phyloP scores from a whole-genome alignment of 306 rosid genomes.

The Ceratonia siliqua region DNA sequence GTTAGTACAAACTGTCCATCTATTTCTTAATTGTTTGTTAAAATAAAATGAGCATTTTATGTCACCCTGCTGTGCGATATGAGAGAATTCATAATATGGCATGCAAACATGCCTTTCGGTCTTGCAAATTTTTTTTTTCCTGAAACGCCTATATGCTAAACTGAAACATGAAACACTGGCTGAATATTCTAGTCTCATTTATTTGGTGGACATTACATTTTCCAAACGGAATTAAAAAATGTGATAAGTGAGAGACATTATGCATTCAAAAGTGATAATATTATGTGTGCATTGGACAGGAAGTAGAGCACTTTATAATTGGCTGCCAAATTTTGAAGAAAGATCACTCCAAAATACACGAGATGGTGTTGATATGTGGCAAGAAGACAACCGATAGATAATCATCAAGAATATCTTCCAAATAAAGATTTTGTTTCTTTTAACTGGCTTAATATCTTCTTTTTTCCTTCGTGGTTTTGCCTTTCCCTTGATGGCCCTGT shows the following conservation, averaged over 20 bases:
- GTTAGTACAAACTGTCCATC: conserved; percentile 44
- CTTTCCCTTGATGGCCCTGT: background rate
- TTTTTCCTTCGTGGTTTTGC: background rate
- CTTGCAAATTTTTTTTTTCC: too few species aligned
- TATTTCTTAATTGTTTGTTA: background rate
- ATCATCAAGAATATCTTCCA: background rate
- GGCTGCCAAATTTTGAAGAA: background rate
- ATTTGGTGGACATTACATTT: background rate
- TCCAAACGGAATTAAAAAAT: background rate
- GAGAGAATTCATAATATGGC: too few species aligned
- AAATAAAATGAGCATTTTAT: background rate
- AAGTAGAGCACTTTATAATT: conserved; percentile 18
- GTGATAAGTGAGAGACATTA: background rate
- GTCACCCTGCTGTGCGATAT: too few species aligned
- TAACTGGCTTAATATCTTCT: background rate
- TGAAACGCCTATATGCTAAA: background rate
- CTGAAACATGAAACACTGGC: background rate
- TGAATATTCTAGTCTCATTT: background rate
- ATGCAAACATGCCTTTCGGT: too few species aligned
- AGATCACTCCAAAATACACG: background rate
- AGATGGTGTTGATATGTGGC: conserved; percentile 11
- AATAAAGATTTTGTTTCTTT: conserved; percentile 21
- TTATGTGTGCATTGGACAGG: conserved; percentile 32
- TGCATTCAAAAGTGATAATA: background rate
- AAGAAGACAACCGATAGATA: conserved; percentile 25